Base-by-base conservation (phyloP, 345 rosid genomes). In the Bretschneidera sinensis region DNA sequence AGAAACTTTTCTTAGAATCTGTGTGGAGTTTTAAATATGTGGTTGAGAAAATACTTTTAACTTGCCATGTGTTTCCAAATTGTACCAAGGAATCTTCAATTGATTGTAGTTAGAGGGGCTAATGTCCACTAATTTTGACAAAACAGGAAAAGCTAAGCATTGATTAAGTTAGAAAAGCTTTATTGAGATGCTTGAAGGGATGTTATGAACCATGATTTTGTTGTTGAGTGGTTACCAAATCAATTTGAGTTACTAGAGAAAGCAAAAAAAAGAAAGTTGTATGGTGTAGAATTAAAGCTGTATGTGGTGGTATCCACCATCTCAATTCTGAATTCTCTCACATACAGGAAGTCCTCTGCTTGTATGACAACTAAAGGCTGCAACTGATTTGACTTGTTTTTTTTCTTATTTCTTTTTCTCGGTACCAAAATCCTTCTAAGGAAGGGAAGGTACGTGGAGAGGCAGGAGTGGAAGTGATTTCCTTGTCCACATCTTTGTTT, bases 211-310 rank as follows among this genome's bases (percentile, higher is more conserved):
- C 69, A 68, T 63, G 60, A 56, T 66, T 68, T 52, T 54, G 23
- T 11, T 5, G 45, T 5, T 65, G 72, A 71, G 81, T 81, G 84
- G 83, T 71, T 78, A 66, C 56, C 68, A 64, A 62, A 82, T 76
- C 81, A 72, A 76, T 74, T 73, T 73, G 57, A 23, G 61, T 68
- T 51, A 50, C 65, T 35, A 66, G 45, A 39, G 45, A 28, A 74
- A 67, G 68, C 63, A 78, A 64, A n/a, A n/a, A n/a, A n/a, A n/a
- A n/a, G n/a, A 56, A 22, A n/a, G n/a, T n/a, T 80, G 71, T 74
- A 79, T 81, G 95, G 91, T 63, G 69, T 53, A 78, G 66, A 79
- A 72, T 83, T 83, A 81, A 81, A 80, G 87, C 62, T 13, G 16
- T 59, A 49, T 51, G 2, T 24, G 8, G 18, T n/a, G 71, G 52